These are phyloP conservation scores for Microstegium vimineum DNA, from an alignment of 176 grass and related monocot species.

Conservation along the genomic window DNA sequence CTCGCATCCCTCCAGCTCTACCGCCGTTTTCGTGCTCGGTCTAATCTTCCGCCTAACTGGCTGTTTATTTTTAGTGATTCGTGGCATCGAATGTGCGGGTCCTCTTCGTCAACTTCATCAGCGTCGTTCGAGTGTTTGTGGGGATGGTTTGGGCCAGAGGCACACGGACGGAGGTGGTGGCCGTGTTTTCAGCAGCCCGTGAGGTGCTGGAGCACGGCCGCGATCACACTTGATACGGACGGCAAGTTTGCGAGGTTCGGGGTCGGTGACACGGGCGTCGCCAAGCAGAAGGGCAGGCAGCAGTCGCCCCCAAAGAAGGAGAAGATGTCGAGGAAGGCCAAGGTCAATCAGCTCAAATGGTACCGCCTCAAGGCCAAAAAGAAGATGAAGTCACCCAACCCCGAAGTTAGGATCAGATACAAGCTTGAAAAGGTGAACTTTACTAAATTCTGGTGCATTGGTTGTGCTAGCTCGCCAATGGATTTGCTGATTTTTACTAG, in stretches of 20 bases:
- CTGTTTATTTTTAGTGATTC: conserved; percentile 19
- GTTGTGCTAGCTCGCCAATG: background rate
- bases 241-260: conserved; percentile 46
- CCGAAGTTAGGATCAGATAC: conserved; percentile 81
- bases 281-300: conserved; percentile 1
- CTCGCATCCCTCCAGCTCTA: background rate
- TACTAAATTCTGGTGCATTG: background rate
- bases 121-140: background rate
- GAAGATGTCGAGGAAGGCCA: conserved; percentile 75
- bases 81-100: background rate
- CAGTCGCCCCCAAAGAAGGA: conserved; percentile 5
- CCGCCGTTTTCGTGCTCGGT: background rate
- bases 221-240: conserved; percentile 37
- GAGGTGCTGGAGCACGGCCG: conserved; percentile 37
- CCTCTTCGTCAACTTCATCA: background rate
- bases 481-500: background rate
- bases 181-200: conserved; percentile 10
- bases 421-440: conserved; percentile 45
- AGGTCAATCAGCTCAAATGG: conserved; percentile 78
- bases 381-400: conserved; percentile 76
- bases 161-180: background rate
- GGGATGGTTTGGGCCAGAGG: background rate
- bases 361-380: conserved; percentile 78
- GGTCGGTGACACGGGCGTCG: background rate
- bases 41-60: background rate